Evolutionary conservation across 257 asterid species (phyloP), one percentile per base, ranked within the genome.

Genomic region (Penstemon barbatus): DNA sequence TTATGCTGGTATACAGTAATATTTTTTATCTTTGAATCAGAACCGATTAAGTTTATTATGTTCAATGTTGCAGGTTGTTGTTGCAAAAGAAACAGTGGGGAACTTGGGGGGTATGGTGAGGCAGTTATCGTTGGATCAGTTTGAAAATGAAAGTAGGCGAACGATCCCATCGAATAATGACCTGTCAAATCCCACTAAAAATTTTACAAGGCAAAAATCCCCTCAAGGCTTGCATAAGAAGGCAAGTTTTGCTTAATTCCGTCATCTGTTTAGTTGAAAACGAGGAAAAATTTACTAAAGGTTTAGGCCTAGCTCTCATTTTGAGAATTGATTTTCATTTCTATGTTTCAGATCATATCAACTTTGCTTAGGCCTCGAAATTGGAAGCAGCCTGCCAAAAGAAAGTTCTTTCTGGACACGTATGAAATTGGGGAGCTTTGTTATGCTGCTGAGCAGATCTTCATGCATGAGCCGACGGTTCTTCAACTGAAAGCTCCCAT

Each of bases 171-270:
- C 82, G n/a, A 84, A 85, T 11, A 94, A 83, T 72, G 97, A 91
- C 65, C 75, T 83, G 66, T 85, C 97, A 59, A 73, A 86, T 80
- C 97, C 97, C 68, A 85, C 91, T 63, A 94, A 84, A 78, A 91
- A 81, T 76, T 87, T 91, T 67, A 36, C 78, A 19, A 85, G 97
- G 83, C 99, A 89, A 77, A 90, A 66, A 68, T 90, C 97, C 59
- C 99, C 99, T 78, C 95, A 89, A 77, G 99, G 99, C 76, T 84
- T 94, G 89, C 97, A 90, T 74, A 94, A 91, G 83, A 94, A 91
- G 97, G 99, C 85, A 81, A 74, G 86, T 77, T 56, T 70, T 64
- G 68, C 74, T 49, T 11, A 37, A 45, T 66, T 69, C 13, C 53
- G 33, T 53, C 43, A 50, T 59, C 53, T n/a, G 13, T 37, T 39